Percentiles rank a stretch among this genome's conserved stretches.
Conservation (phyloP, 2,329 filamentous ascomycete genomes). For the Macrophomina pseudophaseolina region DNA sequence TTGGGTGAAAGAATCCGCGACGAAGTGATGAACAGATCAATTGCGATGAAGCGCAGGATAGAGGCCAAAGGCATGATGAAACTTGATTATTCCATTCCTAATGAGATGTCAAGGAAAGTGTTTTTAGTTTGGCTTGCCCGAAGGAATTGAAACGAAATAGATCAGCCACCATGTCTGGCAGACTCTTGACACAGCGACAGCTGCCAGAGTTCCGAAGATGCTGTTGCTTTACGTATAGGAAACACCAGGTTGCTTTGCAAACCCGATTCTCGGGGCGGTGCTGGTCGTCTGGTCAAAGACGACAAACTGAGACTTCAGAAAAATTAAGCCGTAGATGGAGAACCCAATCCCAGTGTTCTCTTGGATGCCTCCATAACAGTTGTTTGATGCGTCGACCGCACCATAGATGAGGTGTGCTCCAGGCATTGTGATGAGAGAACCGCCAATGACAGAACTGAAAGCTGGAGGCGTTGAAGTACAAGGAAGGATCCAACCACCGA, state of each 20-base stretch:
- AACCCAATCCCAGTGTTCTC: conserved; percentile 61
- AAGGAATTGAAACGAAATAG: no score
- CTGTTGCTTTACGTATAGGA: not conserved
- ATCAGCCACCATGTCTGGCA: no score
- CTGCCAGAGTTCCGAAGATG: not conserved
- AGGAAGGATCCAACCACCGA: conserved; percentile 63
- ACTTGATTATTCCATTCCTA: no score
- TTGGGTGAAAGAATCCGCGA: no score
- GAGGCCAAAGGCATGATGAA: no score
- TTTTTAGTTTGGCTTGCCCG: no score
- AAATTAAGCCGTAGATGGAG: conserved; percentile 76
- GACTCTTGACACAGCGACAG: no score
- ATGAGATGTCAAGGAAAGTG: no score
- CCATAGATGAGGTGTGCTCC: conserved; percentile 62
- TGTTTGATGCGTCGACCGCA: conserved; percentile 43
- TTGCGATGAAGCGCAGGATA: no score
- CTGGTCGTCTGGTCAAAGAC: conserved; percentile 65
- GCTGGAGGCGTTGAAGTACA: conserved; percentile 58
- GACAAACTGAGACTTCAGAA: conserved; percentile 78
- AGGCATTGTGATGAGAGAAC: conserved; percentile 56
- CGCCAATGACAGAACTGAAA: conserved; percentile 58
- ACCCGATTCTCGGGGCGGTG: conserved; percentile 46
- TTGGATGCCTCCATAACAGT: conserved; percentile 81
- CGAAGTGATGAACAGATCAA: no score
- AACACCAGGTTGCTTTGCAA: conserved; percentile 18